Conservation (phyloP, 768 basidiomycete species). For the Lactifluus subvellereus region DNA sequence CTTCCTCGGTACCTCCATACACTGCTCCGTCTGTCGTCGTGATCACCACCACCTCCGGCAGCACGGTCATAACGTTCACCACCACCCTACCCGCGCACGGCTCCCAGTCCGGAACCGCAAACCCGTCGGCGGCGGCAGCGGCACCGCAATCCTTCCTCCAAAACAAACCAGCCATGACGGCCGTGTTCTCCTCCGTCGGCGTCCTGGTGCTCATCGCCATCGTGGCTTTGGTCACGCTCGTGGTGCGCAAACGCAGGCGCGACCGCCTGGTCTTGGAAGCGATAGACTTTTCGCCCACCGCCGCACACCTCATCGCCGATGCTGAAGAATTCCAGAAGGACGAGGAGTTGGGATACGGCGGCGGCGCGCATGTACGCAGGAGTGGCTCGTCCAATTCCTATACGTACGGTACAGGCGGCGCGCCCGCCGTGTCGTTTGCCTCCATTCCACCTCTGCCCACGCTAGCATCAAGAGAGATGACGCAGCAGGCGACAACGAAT, state of each 20-base stretch:
- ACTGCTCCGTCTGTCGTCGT: not conserved
- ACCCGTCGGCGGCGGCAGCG: slow-evolving; percentile 18
- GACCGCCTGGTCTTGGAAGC: slow-evolving; percentile 29
- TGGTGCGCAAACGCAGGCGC: slow-evolving; percentile 45
- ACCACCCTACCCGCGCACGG: slow-evolving; percentile 25
- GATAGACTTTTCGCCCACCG: slow-evolving; percentile 23
- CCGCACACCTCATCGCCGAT: not conserved
- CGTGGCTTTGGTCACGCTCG: slow-evolving; percentile 40
- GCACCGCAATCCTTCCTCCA: slow-evolving; percentile 44
- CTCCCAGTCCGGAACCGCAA: slow-evolving; percentile 16
- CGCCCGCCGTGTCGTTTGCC: too few relatives aligned
- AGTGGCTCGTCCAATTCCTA: not conserved
- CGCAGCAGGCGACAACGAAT: not conserved
- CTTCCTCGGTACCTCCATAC: not conserved
- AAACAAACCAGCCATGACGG: slow-evolving; percentile 58
- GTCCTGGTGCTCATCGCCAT: slow-evolving; percentile 43
- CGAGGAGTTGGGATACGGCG: not conserved
- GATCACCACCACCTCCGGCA: slow-evolving; percentile 10
- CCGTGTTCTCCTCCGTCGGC: slow-evolving; percentile 51
- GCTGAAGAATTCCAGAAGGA: not conserved
- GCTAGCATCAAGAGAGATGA: not conserved
- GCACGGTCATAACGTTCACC: slow-evolving; percentile 25
- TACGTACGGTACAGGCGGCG: not conserved
- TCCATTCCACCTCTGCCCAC: too few relatives aligned
- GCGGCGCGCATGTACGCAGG: not conserved